Evolutionary conservation across 805 yeast genomes (phyloP).

Genomic region (Limtongia smithiae): DNA sequence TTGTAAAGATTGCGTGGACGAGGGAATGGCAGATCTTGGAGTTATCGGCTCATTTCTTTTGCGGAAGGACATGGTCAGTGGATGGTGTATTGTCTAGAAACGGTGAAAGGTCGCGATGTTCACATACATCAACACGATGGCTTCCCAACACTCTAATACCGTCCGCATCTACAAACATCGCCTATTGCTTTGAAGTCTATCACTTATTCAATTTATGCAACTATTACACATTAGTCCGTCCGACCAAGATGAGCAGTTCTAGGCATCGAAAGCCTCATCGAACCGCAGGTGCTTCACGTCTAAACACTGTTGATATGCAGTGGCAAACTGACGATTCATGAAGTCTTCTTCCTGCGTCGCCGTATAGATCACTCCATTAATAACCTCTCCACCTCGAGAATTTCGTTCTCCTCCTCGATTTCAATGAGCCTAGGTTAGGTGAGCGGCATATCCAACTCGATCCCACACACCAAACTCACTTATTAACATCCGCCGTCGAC

Average conservation of each 20-base stretch:
- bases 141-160: not conserved
- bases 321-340: no score
- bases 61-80: constrained; percentile 14
- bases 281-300: no score
- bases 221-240: no score
- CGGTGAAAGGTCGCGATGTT: not conserved
- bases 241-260: no score
- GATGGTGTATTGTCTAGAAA: not conserved
- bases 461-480: constrained; percentile 48
- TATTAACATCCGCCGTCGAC: constrained; percentile 69
- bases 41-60: constrained; percentile 14
- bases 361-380: not conserved
- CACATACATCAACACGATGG: not conserved
- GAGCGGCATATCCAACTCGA: constrained; percentile 44
- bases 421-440: constrained; percentile 7
- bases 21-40: no score
- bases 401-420: constrained; percentile 15
- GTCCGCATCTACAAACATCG: no score
- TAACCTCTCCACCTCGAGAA: not conserved
- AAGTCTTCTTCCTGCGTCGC: not conserved
- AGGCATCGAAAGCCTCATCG: no score
- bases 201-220: no score
- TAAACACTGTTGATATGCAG: no score
- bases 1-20: no score
- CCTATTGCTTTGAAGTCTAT: no score